phyloP scores from a whole-genome alignment of 768 basidiomycete genomes.

The Calocybe indica region DNA sequence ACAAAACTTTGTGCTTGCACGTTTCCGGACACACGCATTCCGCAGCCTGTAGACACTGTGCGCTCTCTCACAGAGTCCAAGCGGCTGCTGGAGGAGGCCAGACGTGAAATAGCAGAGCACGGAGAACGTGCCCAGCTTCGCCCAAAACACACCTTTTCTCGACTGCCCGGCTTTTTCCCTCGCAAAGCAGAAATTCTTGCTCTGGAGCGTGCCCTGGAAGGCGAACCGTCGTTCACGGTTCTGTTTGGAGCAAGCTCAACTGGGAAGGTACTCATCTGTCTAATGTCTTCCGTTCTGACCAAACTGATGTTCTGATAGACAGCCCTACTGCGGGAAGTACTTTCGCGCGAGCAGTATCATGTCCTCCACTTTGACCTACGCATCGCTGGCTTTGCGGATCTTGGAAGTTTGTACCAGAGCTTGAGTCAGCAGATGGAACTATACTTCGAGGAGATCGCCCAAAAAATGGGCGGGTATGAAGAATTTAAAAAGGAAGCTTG shows the following conservation, averaged over 20 bases:
- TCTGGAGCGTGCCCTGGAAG: constrained; percentile 59
- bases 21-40: constrained; percentile 6
- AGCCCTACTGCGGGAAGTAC: constrained; percentile 70
- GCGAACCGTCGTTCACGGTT: constrained; percentile 74
- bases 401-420: constrained; percentile 70
- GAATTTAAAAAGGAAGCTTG: constrained; percentile 71
- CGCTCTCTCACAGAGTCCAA: constrained; percentile 77
- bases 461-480: constrained; percentile 54
- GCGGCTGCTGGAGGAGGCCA: constrained; percentile 70
- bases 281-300: not conserved
- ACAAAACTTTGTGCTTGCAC: constrained; percentile 1
- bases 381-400: constrained; percentile 79
- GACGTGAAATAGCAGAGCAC: constrained; percentile 66
- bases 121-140: constrained; percentile 61
- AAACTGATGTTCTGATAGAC: constrained; percentile 41
- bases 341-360: constrained; percentile 63
- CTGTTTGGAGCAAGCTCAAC: constrained; percentile 78
- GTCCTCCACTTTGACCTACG: constrained; percentile 82
- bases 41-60: constrained; percentile 71
- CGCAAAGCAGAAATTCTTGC: constrained; percentile 61
- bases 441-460: constrained; percentile 65
- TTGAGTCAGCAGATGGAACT: constrained; percentile 78
- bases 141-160: constrained; percentile 72
- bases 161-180: constrained; percentile 68
- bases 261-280: constrained; percentile 52